Evolutionary conservation across 768 basidiomycete genomes (phyloP).

Genomic region (Mycena crocata): DNA sequence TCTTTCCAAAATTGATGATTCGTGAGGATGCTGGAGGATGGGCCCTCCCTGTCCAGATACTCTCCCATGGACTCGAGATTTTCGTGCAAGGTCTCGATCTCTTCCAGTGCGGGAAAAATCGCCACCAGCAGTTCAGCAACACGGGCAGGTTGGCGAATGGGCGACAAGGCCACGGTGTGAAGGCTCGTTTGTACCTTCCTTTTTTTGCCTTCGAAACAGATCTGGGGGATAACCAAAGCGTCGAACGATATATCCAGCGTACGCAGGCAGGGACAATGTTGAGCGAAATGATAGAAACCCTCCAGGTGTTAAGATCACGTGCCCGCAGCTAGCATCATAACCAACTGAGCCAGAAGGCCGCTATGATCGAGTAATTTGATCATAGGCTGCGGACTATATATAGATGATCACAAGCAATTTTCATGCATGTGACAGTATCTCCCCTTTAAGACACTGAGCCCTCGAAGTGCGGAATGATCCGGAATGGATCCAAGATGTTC

Average conservation of each 20-base stretch:
- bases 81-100: not conserved
- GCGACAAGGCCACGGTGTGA: not conserved
- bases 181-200: not conserved
- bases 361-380: too few species aligned
- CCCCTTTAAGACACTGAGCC: too few species aligned
- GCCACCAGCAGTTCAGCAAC: not conserved
- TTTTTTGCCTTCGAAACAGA: not conserved
- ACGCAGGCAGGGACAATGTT: not conserved
- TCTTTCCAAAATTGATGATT: not conserved
- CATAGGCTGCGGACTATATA: too few species aligned
- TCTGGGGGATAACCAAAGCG: not conserved
- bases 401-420: too few species aligned
- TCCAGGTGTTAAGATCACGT: too few species aligned
- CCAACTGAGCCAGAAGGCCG: too few species aligned
- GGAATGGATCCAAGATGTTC: too few species aligned
- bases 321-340: too few species aligned
- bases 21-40: not conserved
- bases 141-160: not conserved
- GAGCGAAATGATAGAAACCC: not conserved
- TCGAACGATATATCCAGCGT: not conserved
- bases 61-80: not conserved
- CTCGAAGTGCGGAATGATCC: too few species aligned
- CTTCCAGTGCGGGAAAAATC: not conserved
- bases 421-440: too few species aligned
- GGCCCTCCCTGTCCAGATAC: not conserved